Evolutionary conservation across 768 basidiomycete species (phyloP).

Genomic region (Boletus pseudo-olivaceus): DNA sequence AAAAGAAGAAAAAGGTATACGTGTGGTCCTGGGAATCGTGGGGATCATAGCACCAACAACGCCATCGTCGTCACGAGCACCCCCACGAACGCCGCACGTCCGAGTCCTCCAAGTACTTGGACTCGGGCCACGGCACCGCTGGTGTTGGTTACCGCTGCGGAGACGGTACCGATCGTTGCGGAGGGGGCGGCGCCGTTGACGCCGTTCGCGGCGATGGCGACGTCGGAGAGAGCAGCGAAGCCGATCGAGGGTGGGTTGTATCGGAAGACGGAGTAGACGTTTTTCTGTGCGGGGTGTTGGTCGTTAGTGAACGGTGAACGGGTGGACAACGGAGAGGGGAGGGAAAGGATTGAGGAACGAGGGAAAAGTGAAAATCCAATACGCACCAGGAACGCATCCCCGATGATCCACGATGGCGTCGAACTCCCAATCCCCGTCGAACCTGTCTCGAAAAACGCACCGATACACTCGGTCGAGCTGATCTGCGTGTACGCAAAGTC

Average conservation of each 20-base stretch:
- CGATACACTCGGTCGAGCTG: slow-evolving; percentile 43
- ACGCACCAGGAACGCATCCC: slow-evolving; percentile 45
- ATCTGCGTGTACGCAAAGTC: slow-evolving; percentile 46
- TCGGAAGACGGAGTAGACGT: slow-evolving; percentile 55
- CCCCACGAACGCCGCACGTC: background rate
- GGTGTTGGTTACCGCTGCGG: slow-evolving; percentile 41
- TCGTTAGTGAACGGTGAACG: background rate
- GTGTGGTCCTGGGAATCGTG: background rate
- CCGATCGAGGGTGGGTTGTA: slow-evolving; percentile 49
- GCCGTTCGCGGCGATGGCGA: slow-evolving; percentile 25
- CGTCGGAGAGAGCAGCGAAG: slow-evolving; percentile 43
- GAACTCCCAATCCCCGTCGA: slow-evolving; percentile 26
- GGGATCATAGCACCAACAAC: slow-evolving; percentile 2
- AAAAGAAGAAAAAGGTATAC: background rate
- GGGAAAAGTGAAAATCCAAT: background rate
- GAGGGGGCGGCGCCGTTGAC: slow-evolving; percentile 41
- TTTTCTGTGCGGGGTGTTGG: slow-evolving; percentile 34
- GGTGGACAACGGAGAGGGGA: background rate
- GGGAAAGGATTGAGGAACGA: too few species aligned
- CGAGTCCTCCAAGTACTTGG: background rate
- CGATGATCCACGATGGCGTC: slow-evolving; percentile 48
- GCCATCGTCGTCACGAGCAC: background rate
- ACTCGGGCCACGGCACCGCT: slow-evolving; percentile 3
- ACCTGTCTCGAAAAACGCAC: slow-evolving; percentile 47
- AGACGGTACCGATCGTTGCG: slow-evolving; percentile 53